These are phyloP conservation scores for Mrakia frigida DNA, from an alignment of 768 basidiomycete species.

Conservation along the genomic window DNA sequence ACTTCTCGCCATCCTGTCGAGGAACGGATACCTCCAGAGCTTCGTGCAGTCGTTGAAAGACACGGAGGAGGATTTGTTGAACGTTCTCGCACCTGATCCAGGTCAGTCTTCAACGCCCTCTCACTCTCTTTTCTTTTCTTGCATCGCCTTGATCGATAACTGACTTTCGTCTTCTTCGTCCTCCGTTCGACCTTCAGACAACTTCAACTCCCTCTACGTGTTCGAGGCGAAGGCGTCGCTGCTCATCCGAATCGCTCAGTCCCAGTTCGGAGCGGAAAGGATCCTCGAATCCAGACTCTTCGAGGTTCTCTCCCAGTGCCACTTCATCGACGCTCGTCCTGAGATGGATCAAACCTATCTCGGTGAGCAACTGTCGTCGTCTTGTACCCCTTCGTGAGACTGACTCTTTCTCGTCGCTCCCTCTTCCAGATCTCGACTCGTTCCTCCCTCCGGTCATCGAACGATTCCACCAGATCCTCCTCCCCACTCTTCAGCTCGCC, in stretches of 20 bases:
- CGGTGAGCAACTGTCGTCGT: constrained; percentile 51
- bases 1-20: constrained; percentile 55
- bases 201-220: constrained; percentile 83
- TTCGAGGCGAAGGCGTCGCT: constrained; percentile 93
- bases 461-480: constrained; percentile 83
- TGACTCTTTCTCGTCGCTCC: background rate
- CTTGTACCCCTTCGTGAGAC: background rate
- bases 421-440: constrained; percentile 59
- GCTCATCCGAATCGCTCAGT: constrained; percentile 76
- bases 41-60: constrained; percentile 83
- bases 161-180: background rate
- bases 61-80: constrained; percentile 65
- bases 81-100: constrained; percentile 80
- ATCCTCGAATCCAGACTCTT: constrained; percentile 73
- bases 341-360: constrained; percentile 76
- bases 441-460: constrained; percentile 82
- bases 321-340: constrained; percentile 78
- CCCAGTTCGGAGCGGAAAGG: constrained; percentile 74
- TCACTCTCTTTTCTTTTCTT: background rate
- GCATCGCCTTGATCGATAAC: background rate
- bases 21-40: constrained; percentile 71
- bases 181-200: constrained; percentile 54
- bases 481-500: constrained; percentile 78
- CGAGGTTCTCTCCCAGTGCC: constrained; percentile 69
- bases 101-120: constrained; percentile 51